Conservation (phyloP, 495 filamentous ascomycete genomes). For the Aspergillus wentii region DNA sequence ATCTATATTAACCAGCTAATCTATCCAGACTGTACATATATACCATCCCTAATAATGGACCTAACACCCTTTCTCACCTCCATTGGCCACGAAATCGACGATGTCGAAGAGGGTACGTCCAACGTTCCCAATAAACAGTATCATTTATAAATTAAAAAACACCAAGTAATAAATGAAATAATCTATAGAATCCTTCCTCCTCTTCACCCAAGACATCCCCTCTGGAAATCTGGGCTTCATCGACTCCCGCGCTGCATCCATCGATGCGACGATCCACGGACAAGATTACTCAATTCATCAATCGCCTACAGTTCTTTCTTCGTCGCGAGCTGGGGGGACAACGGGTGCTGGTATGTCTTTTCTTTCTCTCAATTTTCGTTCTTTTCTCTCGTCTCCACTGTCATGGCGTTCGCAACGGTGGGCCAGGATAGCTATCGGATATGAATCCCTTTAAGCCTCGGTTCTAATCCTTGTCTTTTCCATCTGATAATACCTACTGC, state of each 20-base stretch:
- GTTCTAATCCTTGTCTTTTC: too few species aligned
- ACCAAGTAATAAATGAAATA: constrained; percentile 1
- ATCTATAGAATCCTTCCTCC: constrained; percentile 69
- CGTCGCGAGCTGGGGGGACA: constrained; percentile 74
- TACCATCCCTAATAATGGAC: too few species aligned
- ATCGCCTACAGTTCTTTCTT: constrained; percentile 75
- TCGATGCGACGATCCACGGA: constrained; percentile 66
- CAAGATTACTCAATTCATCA: constrained; percentile 77
- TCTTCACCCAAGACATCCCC: constrained; percentile 73
- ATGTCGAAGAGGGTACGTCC: constrained; percentile 60
- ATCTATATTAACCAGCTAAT: too few species aligned
- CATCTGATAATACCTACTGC: constrained; percentile 6
- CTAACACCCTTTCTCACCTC: constrained; percentile 11
- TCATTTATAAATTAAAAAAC: not conserved
- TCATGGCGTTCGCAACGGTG: too few species aligned
- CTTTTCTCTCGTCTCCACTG: not conserved
- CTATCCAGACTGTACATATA: too few species aligned
- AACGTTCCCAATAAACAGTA: constrained; percentile 5
- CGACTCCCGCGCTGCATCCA: constrained; percentile 56
- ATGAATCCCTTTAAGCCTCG: too few species aligned
- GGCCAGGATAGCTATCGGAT: too few species aligned
- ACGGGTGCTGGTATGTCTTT: constrained; percentile 75
- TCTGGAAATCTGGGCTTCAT: constrained; percentile 82
- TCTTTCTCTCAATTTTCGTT: not conserved
- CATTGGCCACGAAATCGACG: constrained; percentile 17